Percentiles rank a stretch among this genome's conserved stretches.
Evolutionary conservation across 768 basidiomycete genomes (phyloP).

Genomic region (Boletus fagicola): DNA sequence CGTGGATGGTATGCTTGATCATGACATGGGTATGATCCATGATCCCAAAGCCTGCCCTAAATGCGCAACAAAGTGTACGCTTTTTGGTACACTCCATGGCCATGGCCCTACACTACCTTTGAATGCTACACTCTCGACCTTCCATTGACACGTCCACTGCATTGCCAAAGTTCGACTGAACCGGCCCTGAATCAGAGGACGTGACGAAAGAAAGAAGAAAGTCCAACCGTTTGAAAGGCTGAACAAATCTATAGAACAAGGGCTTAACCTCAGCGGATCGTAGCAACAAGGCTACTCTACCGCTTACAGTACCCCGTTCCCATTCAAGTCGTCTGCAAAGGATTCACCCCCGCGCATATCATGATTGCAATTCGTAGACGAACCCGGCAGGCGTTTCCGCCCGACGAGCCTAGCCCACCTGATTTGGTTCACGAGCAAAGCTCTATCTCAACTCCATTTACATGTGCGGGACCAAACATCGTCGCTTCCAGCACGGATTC

Average conservation of each 20-base stretch:
- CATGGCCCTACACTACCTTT: too few relatives aligned
- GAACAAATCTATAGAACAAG: slow-evolving; percentile 70
- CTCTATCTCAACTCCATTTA: slow-evolving; percentile 40
- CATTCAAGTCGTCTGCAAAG: slow-evolving; percentile 79
- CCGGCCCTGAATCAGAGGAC: slow-evolving; percentile 2
- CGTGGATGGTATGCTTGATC: not conserved
- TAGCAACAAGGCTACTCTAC: slow-evolving; percentile 79
- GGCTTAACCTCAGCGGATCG: slow-evolving; percentile 76
- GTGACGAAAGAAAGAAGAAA: not conserved
- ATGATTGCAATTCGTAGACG: slow-evolving; percentile 57
- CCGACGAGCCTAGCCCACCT: slow-evolving; percentile 45
- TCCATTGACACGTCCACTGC: not conserved
- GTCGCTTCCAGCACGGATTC: slow-evolving; percentile 76
- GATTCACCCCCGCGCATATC: slow-evolving; percentile 71
- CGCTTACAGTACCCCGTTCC: slow-evolving; percentile 73
- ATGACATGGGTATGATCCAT: not conserved
- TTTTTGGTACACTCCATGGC: too few relatives aligned
- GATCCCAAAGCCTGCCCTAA: too few relatives aligned
- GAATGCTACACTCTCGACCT: not conserved
- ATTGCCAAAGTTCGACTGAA: not conserved
- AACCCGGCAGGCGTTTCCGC: slow-evolving; percentile 48
- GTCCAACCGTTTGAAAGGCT: slow-evolving; percentile 28
- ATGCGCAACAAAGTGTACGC: too few relatives aligned
- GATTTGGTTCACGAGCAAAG: slow-evolving; percentile 69
- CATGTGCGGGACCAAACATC: slow-evolving; percentile 60